Percentiles rank a stretch among this genome's conserved stretches.
Conservation (phyloP, 305 asterid genomes). For the Ajuga reptans region DNA sequence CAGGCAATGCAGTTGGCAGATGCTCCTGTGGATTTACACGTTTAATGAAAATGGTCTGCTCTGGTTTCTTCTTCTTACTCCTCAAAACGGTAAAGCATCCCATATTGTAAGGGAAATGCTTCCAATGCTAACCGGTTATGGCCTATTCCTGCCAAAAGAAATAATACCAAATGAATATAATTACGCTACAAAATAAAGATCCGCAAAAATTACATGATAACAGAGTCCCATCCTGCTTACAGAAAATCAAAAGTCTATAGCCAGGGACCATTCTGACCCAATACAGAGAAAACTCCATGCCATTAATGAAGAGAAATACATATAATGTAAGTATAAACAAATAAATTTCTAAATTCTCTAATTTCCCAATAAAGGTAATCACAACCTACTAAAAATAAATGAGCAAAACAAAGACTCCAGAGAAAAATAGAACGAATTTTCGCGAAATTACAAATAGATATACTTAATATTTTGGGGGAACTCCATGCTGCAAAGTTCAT, state of each 20-base stretch:
- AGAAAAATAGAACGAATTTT: background rate
- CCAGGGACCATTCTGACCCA: background rate
- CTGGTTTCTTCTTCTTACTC: slow-evolving; percentile 64
- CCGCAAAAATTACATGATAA: background rate
- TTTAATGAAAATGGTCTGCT: slow-evolving; percentile 40
- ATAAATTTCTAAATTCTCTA: background rate
- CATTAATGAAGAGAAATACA: too few species aligned
- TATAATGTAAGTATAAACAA: background rate
- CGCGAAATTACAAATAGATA: background rate
- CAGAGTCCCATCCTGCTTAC: background rate
- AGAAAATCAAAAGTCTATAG: background rate
- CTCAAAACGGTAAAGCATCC: slow-evolving; percentile 79
- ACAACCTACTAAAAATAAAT: background rate
- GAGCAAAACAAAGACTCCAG: background rate
- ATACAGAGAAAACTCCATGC: background rate
- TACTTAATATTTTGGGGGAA: background rate
- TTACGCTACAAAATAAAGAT: background rate
- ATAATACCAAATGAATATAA: background rate
- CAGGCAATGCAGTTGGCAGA: slow-evolving; percentile 71
- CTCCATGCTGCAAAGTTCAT: background rate
- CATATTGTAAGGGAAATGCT: slow-evolving; percentile 40
- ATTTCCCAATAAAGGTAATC: background rate
- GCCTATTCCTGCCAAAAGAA: slow-evolving; percentile 27
- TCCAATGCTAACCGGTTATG: slow-evolving; percentile 19
- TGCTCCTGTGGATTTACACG: slow-evolving; percentile 57